Base-by-base conservation (phyloP, 2,329 filamentous ascomycete species). In the Claviceps maximensis region DNA sequence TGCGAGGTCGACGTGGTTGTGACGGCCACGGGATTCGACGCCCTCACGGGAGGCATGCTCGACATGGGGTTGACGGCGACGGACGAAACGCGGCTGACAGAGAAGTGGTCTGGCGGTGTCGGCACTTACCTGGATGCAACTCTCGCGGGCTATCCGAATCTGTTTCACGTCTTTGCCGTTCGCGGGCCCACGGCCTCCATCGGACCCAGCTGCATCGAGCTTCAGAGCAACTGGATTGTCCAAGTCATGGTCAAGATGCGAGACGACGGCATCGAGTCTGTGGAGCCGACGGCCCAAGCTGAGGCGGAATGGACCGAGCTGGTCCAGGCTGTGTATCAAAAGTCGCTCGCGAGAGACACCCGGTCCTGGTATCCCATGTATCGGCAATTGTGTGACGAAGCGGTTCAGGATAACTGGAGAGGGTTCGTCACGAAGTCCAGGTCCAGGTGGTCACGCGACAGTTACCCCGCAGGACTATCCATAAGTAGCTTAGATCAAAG, bases 1-100 rank as follows among this genome's bases (percentile, higher is more conserved):
- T 58, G 71, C 27, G 71, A 73, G 40, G 65, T 74, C 47, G 73
- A 75, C 36, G 67, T 72, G 2, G 64, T 75, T 52, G 71, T 69
- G 12, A 58, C 74, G 5, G 73, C 72, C 10, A 75, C 72, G 1
- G 72, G 72, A 19, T 75, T 75, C 57, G 71, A 25, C 29, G 21
- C 27, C 19, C 25, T 47, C 15, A 47, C 50, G 21, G 50, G 42
- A 15, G 47, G 50, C 29, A 38, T 51, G 27, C 38, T 41, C 25
- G 49, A 51, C 21, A 47, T 47, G 21, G 21, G 27, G 17, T 17
- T 51, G 25, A 19, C n/a, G 12, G 19, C 31, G 33, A 46, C 17
- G 15, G 13, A 33, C 27, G 29, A n/a, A 17, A 23, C 41, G 2
- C 49, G 10, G 25, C 51, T 53, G n/a, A 2, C 36, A 13, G 40